These are phyloP conservation scores for Hymenoscyphus linearis DNA, from an alignment of 2,329 filamentous ascomycete species.

Conservation along the genomic window DNA sequence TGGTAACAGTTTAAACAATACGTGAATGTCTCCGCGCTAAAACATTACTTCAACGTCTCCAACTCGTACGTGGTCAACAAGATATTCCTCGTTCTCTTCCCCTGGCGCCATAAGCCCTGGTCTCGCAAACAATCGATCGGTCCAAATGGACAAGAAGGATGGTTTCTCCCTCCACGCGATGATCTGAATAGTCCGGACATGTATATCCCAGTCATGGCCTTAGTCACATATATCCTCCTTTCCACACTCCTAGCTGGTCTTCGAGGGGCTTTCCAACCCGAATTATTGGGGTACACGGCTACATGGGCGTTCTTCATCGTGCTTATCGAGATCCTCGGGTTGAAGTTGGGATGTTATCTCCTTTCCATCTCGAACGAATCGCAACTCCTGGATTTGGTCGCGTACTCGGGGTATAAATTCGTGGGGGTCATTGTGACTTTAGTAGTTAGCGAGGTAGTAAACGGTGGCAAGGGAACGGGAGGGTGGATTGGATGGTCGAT, in stretches of 20 bases:
- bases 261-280: constrained; percentile 86
- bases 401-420: constrained; percentile 98
- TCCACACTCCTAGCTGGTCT: constrained; percentile 87
- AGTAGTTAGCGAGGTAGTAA: constrained; percentile 70
- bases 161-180: constrained; percentile 87
- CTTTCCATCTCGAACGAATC: constrained; percentile 90
- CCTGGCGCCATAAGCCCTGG: constrained; percentile 97
- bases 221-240: constrained; percentile 95
- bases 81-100: constrained; percentile 87
- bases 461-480: constrained; percentile 73
- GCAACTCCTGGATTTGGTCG: constrained; percentile 87
- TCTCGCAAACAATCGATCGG: constrained; percentile 78
- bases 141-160: constrained; percentile 63
- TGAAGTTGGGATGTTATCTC: constrained; percentile 91
- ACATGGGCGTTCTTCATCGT: constrained; percentile 80
- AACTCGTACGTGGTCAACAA: constrained; percentile 96
- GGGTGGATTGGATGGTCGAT: constrained; percentile 85
- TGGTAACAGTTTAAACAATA: constrained; percentile 65
- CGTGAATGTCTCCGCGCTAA: constrained; percentile 86
- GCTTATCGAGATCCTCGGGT: constrained; percentile 77
- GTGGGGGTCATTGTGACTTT: constrained; percentile 93
- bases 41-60: constrained; percentile 99
- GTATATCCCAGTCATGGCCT: constrained; percentile 98
- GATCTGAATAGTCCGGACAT: constrained; percentile 98
- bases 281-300: constrained; percentile 84